phyloP scores from a whole-genome alignment of 106 monocot species.

The Apostasia shenzhenica region DNA sequence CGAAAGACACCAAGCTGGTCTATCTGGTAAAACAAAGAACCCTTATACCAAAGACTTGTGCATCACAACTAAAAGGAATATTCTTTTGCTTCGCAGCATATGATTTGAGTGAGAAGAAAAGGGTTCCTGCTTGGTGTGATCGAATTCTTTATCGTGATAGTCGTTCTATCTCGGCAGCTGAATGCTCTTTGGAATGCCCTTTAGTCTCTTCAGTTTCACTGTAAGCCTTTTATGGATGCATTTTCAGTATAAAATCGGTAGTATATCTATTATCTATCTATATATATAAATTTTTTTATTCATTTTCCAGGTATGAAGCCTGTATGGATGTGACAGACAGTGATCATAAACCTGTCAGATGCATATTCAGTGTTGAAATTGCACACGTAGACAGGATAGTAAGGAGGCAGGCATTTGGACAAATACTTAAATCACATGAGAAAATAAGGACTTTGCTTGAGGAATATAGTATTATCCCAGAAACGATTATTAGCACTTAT shows the following conservation, averaged over 20 bases:
- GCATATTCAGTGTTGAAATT: conserved; percentile 39
- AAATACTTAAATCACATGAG: conserved; percentile 38
- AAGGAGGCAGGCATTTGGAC: conserved; percentile 45
- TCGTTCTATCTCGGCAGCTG: conserved; percentile 33
- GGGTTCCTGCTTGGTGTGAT: conserved; percentile 71
- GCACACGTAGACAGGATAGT: conserved; percentile 42
- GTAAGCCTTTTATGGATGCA: conserved; percentile 16
- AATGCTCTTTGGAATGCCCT: conserved; percentile 56
- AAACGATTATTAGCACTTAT: conserved; percentile 61
- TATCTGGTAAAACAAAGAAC: conserved; percentile 13
- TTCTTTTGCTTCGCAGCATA: conserved; percentile 28
- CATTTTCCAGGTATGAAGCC: conserved; percentile 6
- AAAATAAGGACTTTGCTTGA: conserved; percentile 30
- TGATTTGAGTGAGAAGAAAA: conserved; percentile 64
- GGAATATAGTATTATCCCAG: conserved; percentile 38
- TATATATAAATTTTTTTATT: no score
- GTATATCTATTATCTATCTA: no score
- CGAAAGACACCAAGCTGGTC: conserved; percentile 20
- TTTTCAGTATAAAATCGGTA: not conserved
- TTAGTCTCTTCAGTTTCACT: conserved; percentile 41
- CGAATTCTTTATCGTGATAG: conserved; percentile 66
- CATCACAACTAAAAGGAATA: not conserved
- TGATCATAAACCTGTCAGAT: conserved; percentile 15
- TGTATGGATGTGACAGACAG: conserved; percentile 15
- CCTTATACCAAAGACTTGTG: not conserved